phyloP scores from a whole-genome alignment of 1,139 yeast species.

The Debaryomyces robertsiae region DNA sequence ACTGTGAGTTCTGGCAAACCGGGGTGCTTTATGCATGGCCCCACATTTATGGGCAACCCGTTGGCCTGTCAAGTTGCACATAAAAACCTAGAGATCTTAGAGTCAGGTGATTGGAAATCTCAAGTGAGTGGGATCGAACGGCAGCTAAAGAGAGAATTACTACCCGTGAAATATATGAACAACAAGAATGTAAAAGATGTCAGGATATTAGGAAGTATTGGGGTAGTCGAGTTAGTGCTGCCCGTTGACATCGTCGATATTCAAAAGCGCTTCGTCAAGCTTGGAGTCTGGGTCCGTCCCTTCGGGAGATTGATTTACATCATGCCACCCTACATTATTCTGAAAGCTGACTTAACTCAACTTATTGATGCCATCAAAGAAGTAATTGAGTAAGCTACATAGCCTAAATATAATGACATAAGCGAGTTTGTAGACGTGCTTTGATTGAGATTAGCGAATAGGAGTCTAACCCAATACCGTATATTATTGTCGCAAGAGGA shows the following conservation, averaged over 20 bases:
- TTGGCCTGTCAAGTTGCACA: slow-evolving; percentile 33
- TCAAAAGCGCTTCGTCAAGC: slow-evolving; percentile 20
- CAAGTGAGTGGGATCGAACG: slow-evolving; percentile 11
- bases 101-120: slow-evolving; percentile 10
- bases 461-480: neutral
- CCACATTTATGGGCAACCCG: slow-evolving; percentile 39
- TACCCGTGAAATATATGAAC: slow-evolving; percentile 8
- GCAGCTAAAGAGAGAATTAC: slow-evolving; percentile 8
- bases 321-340: slow-evolving; percentile 28
- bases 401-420: neutral
- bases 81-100: slow-evolving; percentile 24
- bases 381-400: neutral
- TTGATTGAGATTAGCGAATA: too few relatives aligned
- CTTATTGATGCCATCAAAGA: slow-evolving; percentile 10
- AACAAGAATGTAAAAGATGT: slow-evolving; percentile 9
- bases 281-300: slow-evolving; percentile 27
- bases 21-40: slow-evolving; percentile 28
- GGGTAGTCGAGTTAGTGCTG: slow-evolving; percentile 24
- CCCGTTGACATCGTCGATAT: slow-evolving; percentile 21
- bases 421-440: too few relatives aligned
- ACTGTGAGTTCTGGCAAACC: slow-evolving; percentile 11
- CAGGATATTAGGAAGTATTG: slow-evolving; percentile 23
- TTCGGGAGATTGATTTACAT: slow-evolving; percentile 25
- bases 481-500: too few relatives aligned
- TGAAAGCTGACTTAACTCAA: slow-evolving; percentile 16